Conservation (phyloP, 2,329 filamentous ascomycete genomes). For the Diaporthe ampelina region DNA sequence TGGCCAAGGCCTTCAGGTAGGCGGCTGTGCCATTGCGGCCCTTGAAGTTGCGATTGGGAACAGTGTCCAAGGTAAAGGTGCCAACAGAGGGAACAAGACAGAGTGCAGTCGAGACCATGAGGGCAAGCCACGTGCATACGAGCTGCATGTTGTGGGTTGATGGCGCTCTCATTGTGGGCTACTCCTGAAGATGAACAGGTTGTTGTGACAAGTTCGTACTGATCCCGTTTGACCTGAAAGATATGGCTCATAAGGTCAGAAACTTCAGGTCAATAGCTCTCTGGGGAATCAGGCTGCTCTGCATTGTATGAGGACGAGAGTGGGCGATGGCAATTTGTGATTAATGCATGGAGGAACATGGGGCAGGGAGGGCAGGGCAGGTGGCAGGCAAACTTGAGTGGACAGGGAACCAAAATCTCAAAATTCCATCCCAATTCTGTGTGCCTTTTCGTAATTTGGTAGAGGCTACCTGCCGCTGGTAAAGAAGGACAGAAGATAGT, state of each 20-base stretch:
- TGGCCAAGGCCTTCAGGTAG: conserved; percentile 41
- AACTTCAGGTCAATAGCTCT: neutral
- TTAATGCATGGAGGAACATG: neutral
- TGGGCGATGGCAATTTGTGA: neutral
- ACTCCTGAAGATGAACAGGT: neutral
- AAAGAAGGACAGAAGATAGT: neutral
- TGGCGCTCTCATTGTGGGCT: conserved; percentile 33
- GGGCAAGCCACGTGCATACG: conserved; percentile 36
- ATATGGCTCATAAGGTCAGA: neutral
- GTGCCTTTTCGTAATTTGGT: neutral
- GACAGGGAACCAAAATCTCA: neutral
- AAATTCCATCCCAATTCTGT: neutral
- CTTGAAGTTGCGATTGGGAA: conserved; percentile 52
- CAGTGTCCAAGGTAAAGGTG: conserved; percentile 49
- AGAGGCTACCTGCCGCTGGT: neutral
- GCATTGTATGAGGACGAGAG: neutral
- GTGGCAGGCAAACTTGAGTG: neutral
- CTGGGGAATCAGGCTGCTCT: neutral
- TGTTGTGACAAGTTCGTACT: too few species aligned
- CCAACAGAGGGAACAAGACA: conserved; percentile 31
- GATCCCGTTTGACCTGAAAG: too few species aligned
- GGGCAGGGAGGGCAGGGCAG: too few species aligned
- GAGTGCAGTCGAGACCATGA: conserved; percentile 29
- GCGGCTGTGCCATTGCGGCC: conserved; percentile 51
- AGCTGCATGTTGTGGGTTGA: conserved; percentile 22